Base-by-base conservation (phyloP, 345 rosid species). In the Linum tenue region DNA sequence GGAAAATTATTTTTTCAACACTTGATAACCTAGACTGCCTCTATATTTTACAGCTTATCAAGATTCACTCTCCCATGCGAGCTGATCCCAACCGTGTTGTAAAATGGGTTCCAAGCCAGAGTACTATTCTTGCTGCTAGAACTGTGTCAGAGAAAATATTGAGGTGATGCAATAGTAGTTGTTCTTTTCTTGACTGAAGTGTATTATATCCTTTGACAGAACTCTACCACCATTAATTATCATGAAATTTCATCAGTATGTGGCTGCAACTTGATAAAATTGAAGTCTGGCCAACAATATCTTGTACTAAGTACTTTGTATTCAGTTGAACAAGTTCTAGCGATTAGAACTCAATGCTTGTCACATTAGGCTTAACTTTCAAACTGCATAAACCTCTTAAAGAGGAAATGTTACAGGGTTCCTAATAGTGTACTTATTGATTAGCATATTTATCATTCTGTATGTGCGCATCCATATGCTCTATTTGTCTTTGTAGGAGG, bases 31-130 rank as follows among this genome's bases (percentile, higher is more conserved):
- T 40, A 39, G 64, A 8, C 56, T 68, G 53, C 51, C 51, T 67
- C 48, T 75, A 56, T 68, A 31, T 72, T 69, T 15, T 75, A 62
- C 48, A 94, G 99, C 96, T 94, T 60, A 77, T 91, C 65, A 94
- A 87, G 81, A 95, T 91, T 60, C 97, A 91, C 80, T 95, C 99
- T 66, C 97, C 97, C 37, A 81, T 91, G 94, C 80, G 96, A 69
- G 77, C 89, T 78, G 87, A 87, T 79, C 89, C 81, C 14, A 73
- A 80, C 76, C 85, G 88, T 51, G 74, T 79, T 2, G 87, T 95
- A 74, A 78, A 83, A 81, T 89, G 82, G 86, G 73, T 89, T 56
- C 95, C 96, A 36, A 88, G 80, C 73, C 74, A 63, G 60, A 70
- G 68, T 43, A 73, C 86, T 60, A 88, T 91, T 35, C 78, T 65